These are phyloP conservation scores for Plectranthus barbatus DNA, from an alignment of 257 asterid species.

Conservation along the genomic window DNA sequence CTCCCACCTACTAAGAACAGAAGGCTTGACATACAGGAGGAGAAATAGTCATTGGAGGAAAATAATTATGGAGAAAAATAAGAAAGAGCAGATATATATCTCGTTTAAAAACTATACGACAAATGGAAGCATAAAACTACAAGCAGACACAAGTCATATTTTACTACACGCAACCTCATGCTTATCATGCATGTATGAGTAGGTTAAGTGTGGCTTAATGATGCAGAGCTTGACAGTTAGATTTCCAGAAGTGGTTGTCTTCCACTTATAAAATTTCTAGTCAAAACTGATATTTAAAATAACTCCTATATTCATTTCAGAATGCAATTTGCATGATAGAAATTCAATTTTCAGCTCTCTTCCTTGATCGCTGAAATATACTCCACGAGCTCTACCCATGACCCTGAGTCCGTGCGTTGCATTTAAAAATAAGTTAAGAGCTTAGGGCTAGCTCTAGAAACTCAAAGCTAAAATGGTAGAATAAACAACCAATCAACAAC, in stretches of 20 bases:
- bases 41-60: background rate
- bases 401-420: too few species aligned
- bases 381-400: background rate
- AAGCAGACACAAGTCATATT: background rate
- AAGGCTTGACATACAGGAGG: background rate
- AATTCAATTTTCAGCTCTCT: background rate
- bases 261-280: background rate
- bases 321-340: background rate
- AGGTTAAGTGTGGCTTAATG: background rate
- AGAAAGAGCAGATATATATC: background rate
- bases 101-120: background rate
- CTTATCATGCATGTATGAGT: too few species aligned
- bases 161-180: background rate
- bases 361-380: background rate
- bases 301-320: background rate
- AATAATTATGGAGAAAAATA: background rate
- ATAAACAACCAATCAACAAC: background rate
- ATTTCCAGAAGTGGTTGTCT: background rate
- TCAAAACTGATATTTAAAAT: background rate
- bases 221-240: background rate
- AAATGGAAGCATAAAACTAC: background rate
- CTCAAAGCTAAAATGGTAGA: background rate
- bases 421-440: background rate
- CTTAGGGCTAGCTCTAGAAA: background rate
- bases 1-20: conserved; percentile 5